These are phyloP conservation scores for Phlebiopsis flavidoalba DNA, from an alignment of 768 basidiomycete genomes.

Conservation along the genomic window DNA sequence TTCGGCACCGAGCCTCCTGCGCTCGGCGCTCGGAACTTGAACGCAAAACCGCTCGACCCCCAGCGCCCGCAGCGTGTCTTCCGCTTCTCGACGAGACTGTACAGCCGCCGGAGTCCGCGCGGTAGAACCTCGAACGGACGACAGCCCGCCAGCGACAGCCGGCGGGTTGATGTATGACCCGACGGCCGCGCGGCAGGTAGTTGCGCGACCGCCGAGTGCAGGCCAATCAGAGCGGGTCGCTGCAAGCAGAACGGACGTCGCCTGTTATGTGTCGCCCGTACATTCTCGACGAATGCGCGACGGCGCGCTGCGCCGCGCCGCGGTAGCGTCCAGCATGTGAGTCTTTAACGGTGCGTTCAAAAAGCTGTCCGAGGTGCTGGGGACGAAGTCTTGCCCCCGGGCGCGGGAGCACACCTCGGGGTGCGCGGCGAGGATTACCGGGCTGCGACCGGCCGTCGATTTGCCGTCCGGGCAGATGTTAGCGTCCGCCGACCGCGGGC, in stretches of 20 bases:
- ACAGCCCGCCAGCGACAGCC: constrained; percentile 45
- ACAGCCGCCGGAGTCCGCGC: constrained; percentile 40
- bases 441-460: constrained; percentile 43
- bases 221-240: constrained; percentile 60
- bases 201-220: constrained; percentile 63
- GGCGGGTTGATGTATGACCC: constrained; percentile 67
- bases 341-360: constrained; percentile 32
- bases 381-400: constrained; percentile 42
- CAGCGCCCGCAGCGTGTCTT: constrained; percentile 53
- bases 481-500: constrained; percentile 55
- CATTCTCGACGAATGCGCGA: constrained; percentile 38
- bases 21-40: constrained; percentile 41
- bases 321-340: constrained; percentile 44
- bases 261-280: constrained; percentile 57
- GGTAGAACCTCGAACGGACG: constrained; percentile 50
- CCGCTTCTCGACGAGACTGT: constrained; percentile 52
- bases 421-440: constrained; percentile 45
- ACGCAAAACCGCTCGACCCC: constrained; percentile 43
- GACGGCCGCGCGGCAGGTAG: constrained; percentile 44
- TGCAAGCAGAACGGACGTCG: constrained; percentile 63
- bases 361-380: too few relatives aligned
- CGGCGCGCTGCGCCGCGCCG: constrained; percentile 34
- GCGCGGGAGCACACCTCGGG: constrained; percentile 47
- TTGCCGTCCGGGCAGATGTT: constrained; percentile 55
- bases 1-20: constrained; percentile 43